Percentiles rank a stretch among this genome's conserved stretches.
Conservation (phyloP, 495 filamentous ascomycete species). For the Platismatia glauca region DNA sequence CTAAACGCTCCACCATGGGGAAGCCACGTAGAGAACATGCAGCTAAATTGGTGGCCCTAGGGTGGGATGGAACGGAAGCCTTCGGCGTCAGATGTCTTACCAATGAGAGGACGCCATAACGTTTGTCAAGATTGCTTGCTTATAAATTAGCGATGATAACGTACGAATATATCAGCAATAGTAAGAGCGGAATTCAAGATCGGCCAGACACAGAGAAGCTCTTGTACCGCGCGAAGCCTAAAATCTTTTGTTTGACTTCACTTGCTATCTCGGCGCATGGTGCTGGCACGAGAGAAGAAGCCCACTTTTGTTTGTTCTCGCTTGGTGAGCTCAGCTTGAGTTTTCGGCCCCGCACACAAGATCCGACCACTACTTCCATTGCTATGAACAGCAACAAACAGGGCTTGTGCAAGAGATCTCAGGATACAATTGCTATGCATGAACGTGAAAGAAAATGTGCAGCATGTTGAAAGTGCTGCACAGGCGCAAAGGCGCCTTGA, state of each 20-base stretch:
- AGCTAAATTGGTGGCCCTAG: no score
- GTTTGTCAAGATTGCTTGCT: background rate
- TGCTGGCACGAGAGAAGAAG: background rate
- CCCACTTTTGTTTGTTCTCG: background rate
- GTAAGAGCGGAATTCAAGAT: background rate
- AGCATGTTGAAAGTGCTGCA: slow-evolving; percentile 62
- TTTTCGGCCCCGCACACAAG: background rate
- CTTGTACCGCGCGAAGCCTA: background rate
- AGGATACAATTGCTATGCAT: slow-evolving; percentile 3
- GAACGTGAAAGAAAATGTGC: slow-evolving; percentile 24
- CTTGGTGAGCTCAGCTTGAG: background rate
- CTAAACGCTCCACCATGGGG: slow-evolving; percentile 13
- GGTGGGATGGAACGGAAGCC: slow-evolving; percentile 8
- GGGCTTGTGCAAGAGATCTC: background rate
- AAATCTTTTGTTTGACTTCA: background rate
- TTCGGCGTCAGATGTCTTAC: background rate
- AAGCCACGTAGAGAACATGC: slow-evolving; percentile 23
- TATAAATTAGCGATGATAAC: background rate
- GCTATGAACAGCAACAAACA: slow-evolving; percentile 10
- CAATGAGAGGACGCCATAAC: background rate
- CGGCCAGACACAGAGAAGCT: background rate
- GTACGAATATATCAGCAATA: background rate
- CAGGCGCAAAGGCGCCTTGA: slow-evolving; percentile 59
- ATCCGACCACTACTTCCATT: slow-evolving; percentile 12
- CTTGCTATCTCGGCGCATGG: background rate